Evolutionary conservation across 139 green algal species (phyloP).

Genomic region (Chlorokybus atmophyticus): DNA sequence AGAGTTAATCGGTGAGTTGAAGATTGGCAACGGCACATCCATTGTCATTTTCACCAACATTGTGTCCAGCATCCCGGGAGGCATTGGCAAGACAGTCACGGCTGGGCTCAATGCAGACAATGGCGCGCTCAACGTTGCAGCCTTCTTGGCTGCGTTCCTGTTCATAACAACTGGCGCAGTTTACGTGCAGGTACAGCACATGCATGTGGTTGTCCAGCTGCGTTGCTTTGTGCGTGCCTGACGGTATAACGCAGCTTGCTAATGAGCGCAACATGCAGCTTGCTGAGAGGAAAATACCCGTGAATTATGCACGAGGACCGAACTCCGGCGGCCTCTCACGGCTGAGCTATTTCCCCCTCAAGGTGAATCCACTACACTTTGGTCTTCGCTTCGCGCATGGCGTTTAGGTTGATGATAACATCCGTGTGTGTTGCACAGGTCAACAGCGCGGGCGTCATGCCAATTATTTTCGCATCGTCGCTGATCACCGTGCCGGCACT

Average conservation of each 20-base stretch:
- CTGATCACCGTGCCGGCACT: slow-evolving; percentile 75
- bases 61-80: slow-evolving; percentile 68
- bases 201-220: background rate
- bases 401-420: too few species aligned
- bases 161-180: slow-evolving; percentile 88
- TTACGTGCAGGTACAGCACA: slow-evolving; percentile 63
- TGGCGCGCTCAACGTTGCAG: background rate
- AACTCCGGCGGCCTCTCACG: slow-evolving; percentile 47
- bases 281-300: slow-evolving; percentile 91
- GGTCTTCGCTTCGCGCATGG: too few species aligned
- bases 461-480: slow-evolving; percentile 93
- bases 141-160: slow-evolving; percentile 52
- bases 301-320: slow-evolving; percentile 74
- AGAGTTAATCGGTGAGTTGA: slow-evolving; percentile 87
- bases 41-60: slow-evolving; percentile 98
- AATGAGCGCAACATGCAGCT: slow-evolving; percentile 38
- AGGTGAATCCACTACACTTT: slow-evolving; percentile 39
- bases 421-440: too few species aligned
- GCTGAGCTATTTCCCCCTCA: slow-evolving; percentile 94
- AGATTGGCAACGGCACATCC: slow-evolving; percentile 95
- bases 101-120: slow-evolving; percentile 19
- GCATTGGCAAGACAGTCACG: slow-evolving; percentile 47
- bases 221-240: background rate
- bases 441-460: slow-evolving; percentile 92
- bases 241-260: slow-evolving; percentile 3